Percentiles rank a stretch among this genome's conserved stretches.
phyloP scores from a whole-genome alignment of 2,329 filamentous ascomycete species.

The Chaetomiaceae sp. region DNA sequence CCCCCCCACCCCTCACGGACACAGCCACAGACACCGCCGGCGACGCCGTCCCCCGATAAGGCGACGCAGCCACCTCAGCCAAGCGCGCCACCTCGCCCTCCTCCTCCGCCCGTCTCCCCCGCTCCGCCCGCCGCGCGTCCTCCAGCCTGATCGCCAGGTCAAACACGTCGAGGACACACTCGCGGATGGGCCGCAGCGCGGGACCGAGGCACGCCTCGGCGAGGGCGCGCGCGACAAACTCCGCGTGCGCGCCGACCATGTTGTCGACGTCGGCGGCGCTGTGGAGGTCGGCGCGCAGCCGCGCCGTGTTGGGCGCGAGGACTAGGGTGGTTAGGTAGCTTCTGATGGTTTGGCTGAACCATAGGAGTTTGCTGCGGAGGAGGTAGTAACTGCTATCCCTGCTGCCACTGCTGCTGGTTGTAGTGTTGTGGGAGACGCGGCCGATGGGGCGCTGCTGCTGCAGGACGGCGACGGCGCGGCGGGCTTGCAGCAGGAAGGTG shows the following conservation, averaged over 20 bases:
- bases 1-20: constrained; percentile 4
- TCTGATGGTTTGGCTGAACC: constrained; percentile 70
- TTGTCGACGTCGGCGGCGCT: constrained; percentile 67
- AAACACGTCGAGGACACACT: constrained; percentile 67
- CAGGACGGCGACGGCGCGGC: constrained; percentile 62
- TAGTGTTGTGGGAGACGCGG: no score
- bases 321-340: constrained; percentile 72
- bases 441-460: constrained; percentile 51
- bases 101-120: constrained; percentile 33
- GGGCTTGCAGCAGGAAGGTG: constrained; percentile 70
- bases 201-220: constrained; percentile 64
- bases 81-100: constrained; percentile 36
- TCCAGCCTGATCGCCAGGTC: constrained; percentile 68
- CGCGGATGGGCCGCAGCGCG: constrained; percentile 63
- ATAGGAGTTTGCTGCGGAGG: constrained; percentile 64
- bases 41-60: no score
- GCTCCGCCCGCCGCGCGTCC: constrained; percentile 45
- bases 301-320: constrained; percentile 51
- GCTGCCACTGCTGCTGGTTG: no score
- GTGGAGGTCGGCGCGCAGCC: constrained; percentile 52
- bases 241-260: constrained; percentile 66
- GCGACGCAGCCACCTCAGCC: constrained; percentile 32
- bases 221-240: constrained; percentile 56
- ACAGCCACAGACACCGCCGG: no score
- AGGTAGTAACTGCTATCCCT: no score